Evolutionary conservation across 305 asterid genomes (phyloP).

Genomic region (Ilex paraguariensis): DNA sequence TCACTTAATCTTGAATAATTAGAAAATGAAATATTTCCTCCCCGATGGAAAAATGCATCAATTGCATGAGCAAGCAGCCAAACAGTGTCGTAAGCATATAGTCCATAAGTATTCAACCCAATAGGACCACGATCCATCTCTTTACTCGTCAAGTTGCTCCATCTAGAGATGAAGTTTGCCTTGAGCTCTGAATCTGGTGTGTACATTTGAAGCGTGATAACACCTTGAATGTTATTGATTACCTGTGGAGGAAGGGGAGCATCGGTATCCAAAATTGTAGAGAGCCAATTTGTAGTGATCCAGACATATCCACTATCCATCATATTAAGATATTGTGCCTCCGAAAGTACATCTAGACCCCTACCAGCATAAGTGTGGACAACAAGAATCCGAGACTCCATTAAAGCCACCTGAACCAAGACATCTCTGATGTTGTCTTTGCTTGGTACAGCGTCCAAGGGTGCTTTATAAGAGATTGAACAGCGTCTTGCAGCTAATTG

Average conservation of each 20-base stretch:
- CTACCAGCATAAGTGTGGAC: constrained; percentile 45
- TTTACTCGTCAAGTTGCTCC: constrained; percentile 28
- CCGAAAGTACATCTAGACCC: constrained; percentile 32
- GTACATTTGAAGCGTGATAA: constrained; percentile 32
- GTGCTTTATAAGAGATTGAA: constrained; percentile 42
- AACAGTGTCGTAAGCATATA: constrained; percentile 55
- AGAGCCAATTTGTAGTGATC: constrained; percentile 63
- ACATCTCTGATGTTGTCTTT: constrained; percentile 35
- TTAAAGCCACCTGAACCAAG: constrained; percentile 35
- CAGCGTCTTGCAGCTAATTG: constrained; percentile 40
- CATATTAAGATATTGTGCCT: constrained; percentile 48
- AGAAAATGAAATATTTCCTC: constrained; percentile 39
- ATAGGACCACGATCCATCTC: constrained; percentile 4
- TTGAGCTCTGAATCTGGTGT: constrained; percentile 37
- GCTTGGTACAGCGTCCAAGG: constrained; percentile 30
- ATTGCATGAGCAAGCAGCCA: constrained; percentile 55
- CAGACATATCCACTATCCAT: constrained; percentile 53
- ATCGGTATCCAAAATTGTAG: constrained; percentile 40
- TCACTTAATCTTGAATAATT: constrained; percentile 18
- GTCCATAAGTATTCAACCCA: constrained; percentile 35
- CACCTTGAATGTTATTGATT: constrained; percentile 37
- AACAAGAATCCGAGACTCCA: constrained; percentile 44
- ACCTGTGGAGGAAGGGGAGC: constrained; percentile 13
- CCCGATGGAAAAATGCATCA: constrained; percentile 25
- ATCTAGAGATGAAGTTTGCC: constrained; percentile 29